phyloP scores from a whole-genome alignment of 768 basidiomycete species.

The Phlebiopsis flavidoalba region DNA sequence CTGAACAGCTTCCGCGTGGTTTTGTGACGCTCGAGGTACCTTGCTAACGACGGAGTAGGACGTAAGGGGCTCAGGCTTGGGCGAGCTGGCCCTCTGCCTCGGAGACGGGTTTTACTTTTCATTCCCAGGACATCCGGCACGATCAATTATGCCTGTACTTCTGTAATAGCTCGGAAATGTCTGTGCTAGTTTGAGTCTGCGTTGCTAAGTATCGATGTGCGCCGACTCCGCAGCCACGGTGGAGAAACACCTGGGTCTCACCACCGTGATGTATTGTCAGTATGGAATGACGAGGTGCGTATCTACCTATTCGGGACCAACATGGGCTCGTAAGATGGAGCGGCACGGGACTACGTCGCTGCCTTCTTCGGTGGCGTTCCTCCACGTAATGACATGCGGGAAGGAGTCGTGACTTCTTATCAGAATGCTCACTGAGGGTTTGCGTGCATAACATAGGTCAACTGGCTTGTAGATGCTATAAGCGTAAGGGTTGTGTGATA shows the following conservation, averaged over 20 bases:
- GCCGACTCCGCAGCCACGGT: background rate
- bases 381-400: background rate
- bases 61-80: background rate
- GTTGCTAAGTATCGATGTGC: background rate
- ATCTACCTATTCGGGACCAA: background rate
- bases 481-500: background rate
- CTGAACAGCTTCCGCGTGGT: slow-evolving; percentile 30
- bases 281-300: background rate
- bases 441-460: background rate
- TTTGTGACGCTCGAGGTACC: slow-evolving; percentile 14
- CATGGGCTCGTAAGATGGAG: background rate
- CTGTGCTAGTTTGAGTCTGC: background rate
- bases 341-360: slow-evolving; percentile 11
- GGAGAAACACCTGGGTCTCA: background rate
- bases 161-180: background rate
- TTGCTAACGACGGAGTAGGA: background rate
- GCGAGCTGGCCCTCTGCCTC: background rate
- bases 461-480: background rate
- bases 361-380: slow-evolving; percentile 6
- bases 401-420: background rate
- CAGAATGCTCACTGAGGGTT: background rate
- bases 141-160: background rate
- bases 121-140: background rate
- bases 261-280: background rate
- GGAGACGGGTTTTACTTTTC: background rate